A percentile compares a stretch with the other conserved stretches of the same genome.
Evolutionary conservation across 2,329 filamentous ascomycete genomes (phyloP).

Genomic region (Aspergillus tamarii): DNA sequence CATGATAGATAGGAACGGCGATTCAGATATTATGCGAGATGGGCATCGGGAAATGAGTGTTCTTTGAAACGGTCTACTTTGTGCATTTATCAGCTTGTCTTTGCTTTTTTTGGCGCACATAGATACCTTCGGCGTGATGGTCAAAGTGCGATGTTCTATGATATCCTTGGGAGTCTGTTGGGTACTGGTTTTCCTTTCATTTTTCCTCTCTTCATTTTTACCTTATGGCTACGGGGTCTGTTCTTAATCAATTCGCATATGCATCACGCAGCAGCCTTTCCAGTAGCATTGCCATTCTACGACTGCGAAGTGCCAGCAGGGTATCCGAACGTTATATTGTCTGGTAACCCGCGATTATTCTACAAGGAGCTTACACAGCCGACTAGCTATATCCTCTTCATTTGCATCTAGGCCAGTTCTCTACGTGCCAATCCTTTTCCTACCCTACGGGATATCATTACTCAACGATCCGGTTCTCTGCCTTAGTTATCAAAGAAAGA

Average conservation of each 20-base stretch:
- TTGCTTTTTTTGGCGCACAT: conserved; percentile 22
- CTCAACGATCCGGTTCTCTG: too few relatives aligned
- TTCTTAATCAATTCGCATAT: not conserved
- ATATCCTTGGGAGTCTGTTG: not conserved
- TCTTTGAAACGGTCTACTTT: conserved; percentile 21
- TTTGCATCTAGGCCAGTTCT: not conserved
- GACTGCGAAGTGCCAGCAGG: not conserved
- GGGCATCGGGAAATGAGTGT: conserved; percentile 36
- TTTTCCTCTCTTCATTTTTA: not conserved
- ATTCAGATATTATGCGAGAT: conserved; percentile 23
- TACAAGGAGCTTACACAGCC: not conserved
- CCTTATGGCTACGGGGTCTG: not conserved
- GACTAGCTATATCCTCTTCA: not conserved
- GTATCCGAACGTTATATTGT: not conserved
- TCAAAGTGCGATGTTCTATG: conserved; percentile 7
- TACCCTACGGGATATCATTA: not conserved
- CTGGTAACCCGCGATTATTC: not conserved
- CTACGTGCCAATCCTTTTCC: not conserved
- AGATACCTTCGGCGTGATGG: conserved; percentile 15
- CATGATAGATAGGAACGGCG: conserved; percentile 21
- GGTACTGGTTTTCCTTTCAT: not conserved
- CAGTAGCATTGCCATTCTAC: not conserved
- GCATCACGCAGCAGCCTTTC: not conserved
- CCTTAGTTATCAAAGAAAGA: too few relatives aligned
- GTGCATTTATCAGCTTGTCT: conserved; percentile 12